Evolutionary conservation across 139 green algal species (phyloP), one percentile per base, ranked within the genome.

Genomic region (Chlamydomonas urium): DNA sequence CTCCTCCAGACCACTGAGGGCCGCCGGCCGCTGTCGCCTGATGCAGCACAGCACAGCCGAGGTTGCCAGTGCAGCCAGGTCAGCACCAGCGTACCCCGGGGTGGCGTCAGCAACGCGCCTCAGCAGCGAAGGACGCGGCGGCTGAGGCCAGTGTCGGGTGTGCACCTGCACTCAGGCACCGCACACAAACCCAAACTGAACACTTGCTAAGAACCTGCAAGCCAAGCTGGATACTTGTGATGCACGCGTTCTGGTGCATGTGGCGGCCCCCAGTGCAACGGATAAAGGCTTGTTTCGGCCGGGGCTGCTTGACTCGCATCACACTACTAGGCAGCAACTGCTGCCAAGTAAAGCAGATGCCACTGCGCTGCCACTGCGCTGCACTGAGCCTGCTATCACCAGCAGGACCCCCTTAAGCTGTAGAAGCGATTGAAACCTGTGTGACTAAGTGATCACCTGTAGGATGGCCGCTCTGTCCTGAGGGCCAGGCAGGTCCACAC

Each of bases 41-140:
- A 31, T 38, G 8, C 26, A 86, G 1, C 80, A 75, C 77, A 94
- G 50, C 37, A 91, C 76, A 3, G 87, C 89, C 3, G 75, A 78
- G 1, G 79, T 77, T 53, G 78, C 84, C 1, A 96, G 82, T 1
- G 85, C 85, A 19, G 82, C 67, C 37, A 96, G 79, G 76, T 96
- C 90, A 0, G 90, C 90, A 24, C 90, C 66, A 71, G 67, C 75
- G 34, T 66, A 74, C 2, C 66, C 72, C 23, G 26, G 56, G 14
- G 59, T 69, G 2, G 38, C 61, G 1, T 29, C 28, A 19, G 59
- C 47, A 34, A 75, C 6, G 1, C n/a, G 57, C n/a, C 58, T 14
- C 57, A 88, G 71, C 47, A 83, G 31, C 34, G 59, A 21, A 1
- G 56, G 56, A 6, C 42, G 4, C 0, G 85, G 82, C 24, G 45